Percentiles rank a stretch among this genome's conserved stretches.
Evolutionary conservation across 768 basidiomycete species (phyloP).

Genomic region (Podaxis mareebaensis): DNA sequence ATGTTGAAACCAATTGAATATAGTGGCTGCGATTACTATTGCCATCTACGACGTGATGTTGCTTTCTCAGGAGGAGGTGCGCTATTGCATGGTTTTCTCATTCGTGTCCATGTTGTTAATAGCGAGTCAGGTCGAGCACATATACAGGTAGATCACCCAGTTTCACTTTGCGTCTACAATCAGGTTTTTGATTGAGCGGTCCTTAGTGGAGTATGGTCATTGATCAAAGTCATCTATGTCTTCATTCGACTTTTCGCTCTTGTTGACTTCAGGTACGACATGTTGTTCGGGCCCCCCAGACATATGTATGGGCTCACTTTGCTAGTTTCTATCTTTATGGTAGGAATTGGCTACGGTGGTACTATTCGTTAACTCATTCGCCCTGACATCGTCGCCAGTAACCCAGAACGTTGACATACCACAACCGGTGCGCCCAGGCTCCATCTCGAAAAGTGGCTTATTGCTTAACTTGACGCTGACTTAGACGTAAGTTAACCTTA

Average conservation of each 20-base stretch:
- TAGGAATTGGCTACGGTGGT: not conserved
- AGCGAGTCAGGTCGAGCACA: not conserved
- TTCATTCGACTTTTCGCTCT: not conserved
- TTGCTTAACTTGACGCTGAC: not conserved
- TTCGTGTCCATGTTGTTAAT: not conserved
- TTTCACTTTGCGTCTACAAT: not conserved
- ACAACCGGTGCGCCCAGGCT: not conserved
- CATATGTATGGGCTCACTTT: not conserved
- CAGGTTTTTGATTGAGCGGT: not conserved
- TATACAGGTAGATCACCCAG: not conserved
- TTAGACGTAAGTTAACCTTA: not conserved
- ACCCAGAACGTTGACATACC: not conserved
- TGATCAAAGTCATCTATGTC: not conserved
- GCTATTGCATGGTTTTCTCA: not conserved
- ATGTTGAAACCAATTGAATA: not conserved
- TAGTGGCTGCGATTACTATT: not conserved
- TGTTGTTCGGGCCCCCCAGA: not conserved
- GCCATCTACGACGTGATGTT: not conserved
- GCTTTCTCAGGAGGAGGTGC: not conserved
- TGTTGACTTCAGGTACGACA: not conserved
- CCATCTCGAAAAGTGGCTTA: not conserved
- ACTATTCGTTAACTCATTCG: not conserved
- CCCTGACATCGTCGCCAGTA: not conserved
- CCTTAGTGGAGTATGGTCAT: not conserved
- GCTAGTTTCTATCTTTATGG: not conserved